Conservation (phyloP, 306 rosid species). For the barrel medic (Medicago truncatula) region MtrunA17r5.0-ANR NC_053043.1:27901001-27901500, state of each 20-base stretch:
- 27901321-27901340: constrained; percentile 29
- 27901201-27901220: constrained; percentile 20
- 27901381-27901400: constrained; percentile 47
- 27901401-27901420: constrained; percentile 17
- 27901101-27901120: no score
- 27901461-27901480: constrained; percentile 28
- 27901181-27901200: constrained; percentile 17
- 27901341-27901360: constrained; percentile 93
- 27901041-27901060: no score
- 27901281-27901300: constrained; percentile 22
- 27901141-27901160: constrained; percentile 1
- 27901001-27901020: no score
- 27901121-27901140: not conserved
- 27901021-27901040: no score
- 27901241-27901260: constrained; percentile 2
- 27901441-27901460: constrained; percentile 33
- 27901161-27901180: constrained; percentile 13
- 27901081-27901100: no score
- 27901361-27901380: constrained; percentile 74
- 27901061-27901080: no score
- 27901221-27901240: constrained; percentile 16
- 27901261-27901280: constrained; percentile 18
- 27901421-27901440: not conserved
- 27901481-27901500: not conserved
- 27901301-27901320: constrained; percentile 15